Percentiles rank a stretch among this genome's conserved stretches.
Evolutionary conservation across 768 basidiomycete species (phyloP).

Genomic region (Suillus sp.): DNA sequence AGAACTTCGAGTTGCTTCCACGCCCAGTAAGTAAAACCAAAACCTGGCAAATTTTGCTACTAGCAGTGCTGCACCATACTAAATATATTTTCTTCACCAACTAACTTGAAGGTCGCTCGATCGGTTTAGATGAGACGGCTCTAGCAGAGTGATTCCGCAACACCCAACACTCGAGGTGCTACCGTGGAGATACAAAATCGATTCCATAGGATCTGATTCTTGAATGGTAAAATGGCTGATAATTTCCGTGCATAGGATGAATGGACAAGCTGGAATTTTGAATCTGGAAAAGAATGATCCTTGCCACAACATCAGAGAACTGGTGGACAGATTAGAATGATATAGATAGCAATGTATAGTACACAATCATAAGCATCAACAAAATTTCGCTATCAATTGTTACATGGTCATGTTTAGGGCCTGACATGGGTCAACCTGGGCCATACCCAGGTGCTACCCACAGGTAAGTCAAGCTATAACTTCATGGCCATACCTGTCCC

Average conservation of each 20-base stretch:
- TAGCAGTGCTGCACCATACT: not conserved
- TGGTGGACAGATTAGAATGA: no score
- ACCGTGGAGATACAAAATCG: not conserved
- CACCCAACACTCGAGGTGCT: not conserved
- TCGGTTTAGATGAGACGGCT: not conserved
- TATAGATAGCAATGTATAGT: no score
- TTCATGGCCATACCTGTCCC: no score
- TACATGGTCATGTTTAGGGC: no score
- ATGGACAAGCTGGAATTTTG: not conserved
- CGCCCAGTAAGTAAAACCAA: not conserved
- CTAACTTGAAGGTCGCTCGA: not conserved
- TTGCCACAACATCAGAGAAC: no score
- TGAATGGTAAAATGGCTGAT: not conserved
- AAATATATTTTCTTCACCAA: not conserved
- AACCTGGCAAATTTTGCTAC: not conserved
- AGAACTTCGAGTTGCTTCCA: not conserved
- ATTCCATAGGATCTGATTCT: conserved; percentile 2
- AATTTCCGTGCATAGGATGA: not conserved
- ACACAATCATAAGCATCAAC: no score
- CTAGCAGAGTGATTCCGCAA: not conserved
- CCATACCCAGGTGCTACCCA: no score
- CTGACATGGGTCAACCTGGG: no score
- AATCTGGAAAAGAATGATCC: not conserved
- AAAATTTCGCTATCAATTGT: no score
- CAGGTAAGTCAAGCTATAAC: no score